These are phyloP conservation scores for Syncephalastrum sp. DNA, from an alignment of 371 early-diverging fungal genomes.

Conservation along the genomic window DNA sequence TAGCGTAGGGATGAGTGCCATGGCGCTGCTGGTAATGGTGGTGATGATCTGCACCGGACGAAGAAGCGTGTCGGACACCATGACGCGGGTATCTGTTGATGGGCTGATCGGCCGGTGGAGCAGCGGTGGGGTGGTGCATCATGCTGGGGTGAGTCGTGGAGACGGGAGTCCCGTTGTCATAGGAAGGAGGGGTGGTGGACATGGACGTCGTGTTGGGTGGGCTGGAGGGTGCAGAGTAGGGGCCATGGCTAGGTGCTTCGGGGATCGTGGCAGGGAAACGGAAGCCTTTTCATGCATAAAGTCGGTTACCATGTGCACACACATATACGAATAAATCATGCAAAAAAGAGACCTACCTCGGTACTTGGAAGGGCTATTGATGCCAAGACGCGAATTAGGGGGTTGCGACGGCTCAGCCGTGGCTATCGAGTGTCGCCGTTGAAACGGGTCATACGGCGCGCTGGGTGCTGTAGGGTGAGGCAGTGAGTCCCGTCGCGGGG, in stretches of 20 bases:
- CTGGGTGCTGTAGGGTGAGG: slow-evolving; percentile 26
- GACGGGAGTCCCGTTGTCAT: neutral
- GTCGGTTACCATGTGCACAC: neutral
- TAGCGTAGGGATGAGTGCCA: slow-evolving; percentile 13
- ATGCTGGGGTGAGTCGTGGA: neutral
- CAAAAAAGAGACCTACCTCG: slow-evolving; percentile 19
- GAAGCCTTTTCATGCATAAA: slow-evolving; percentile 21
- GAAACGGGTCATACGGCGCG: slow-evolving; percentile 40
- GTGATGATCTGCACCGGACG: slow-evolving; percentile 17
- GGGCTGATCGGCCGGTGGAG: neutral
- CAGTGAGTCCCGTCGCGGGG: slow-evolving; percentile 38
- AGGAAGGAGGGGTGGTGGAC: slow-evolving; percentile 1
- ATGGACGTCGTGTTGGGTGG: slow-evolving; percentile 40
- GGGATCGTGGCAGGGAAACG: slow-evolving; percentile 40
- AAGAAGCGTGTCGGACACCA: slow-evolving; percentile 17
- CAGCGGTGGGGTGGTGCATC: slow-evolving; percentile 3
- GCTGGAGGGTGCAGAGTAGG: slow-evolving; percentile 60
- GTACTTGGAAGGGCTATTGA: slow-evolving; percentile 29
- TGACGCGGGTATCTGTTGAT: slow-evolving; percentile 14
- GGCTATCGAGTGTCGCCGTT: slow-evolving; percentile 60
- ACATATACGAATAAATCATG: neutral
- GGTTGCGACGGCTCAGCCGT: slow-evolving; percentile 30
- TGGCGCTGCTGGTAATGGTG: slow-evolving; percentile 18
- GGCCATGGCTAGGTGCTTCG: slow-evolving; percentile 38
- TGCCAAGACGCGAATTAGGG: neutral